Evolutionary conservation across 345 rosid species (phyloP), one percentile per base, ranked within the genome.

Genomic region (Mercurialis annua): DNA sequence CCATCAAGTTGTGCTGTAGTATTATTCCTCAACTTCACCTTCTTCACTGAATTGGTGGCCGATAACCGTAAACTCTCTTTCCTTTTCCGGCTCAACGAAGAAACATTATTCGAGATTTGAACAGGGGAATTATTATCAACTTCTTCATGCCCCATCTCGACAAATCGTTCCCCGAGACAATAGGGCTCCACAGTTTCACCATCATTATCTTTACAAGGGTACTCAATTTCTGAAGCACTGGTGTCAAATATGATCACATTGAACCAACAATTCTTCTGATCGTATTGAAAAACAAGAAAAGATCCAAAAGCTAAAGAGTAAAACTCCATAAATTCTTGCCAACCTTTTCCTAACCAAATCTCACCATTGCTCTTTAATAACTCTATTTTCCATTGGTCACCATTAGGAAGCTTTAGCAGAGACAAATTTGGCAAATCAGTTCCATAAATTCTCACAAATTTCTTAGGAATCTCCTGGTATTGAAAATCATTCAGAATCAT

Each of bases 401-500:
- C 73, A 52, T 34, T 17, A 1, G 68, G 68, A 17, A 53, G 62
- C 33, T 53, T 54, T 10, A 71, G 27, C 1, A 11, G 1, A 7
- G 33, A 46, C 3, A 33, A 2, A 34, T 26, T 27, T 52, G 63
- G 6, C 12, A 63, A 33, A 6, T 15, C 4, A 43, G 46, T 3
- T 44, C 68, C 64, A 46, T 62, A 43, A 11, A 18, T 55, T 21
- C 10, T 42, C 1, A 54, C 30, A 53, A 63, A 71, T 48, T 30
- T 51, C 5, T 16, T 40, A 0, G 85, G 85, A 55, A 76, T 64
- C n/a, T 2, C 31, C 85, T 81, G 68, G 26, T 29, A 33, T 27
- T 5, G 30, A 27, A 55, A 15, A 53, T 51, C 24, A 51, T 51
- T 10, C 24, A 26, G 1, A 38, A 8, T 1, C 6, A 49, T 36